Evolutionary conservation across 2,329 filamentous ascomycete genomes (phyloP), one percentile per base, ranked within the genome.

Genomic region (Neofusicoccum parvum): DNA sequence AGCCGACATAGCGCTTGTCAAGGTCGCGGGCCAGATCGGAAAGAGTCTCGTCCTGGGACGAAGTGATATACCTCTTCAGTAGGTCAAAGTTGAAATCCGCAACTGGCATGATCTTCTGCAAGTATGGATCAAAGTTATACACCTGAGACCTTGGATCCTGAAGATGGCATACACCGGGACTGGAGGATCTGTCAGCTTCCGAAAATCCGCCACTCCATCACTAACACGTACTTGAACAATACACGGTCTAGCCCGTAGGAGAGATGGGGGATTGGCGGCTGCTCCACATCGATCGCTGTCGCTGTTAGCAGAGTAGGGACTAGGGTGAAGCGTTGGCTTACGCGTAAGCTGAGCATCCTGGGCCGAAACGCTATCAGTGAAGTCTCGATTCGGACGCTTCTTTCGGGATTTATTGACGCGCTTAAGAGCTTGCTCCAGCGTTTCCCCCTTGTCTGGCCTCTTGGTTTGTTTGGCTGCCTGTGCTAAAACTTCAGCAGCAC

Each of bases 121-220:
- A 85, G 73, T 97, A 97, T 0, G 96, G 95, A 74, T 99, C 94
- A 72, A 99, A 99, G 76, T 99, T 99, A 84, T 88, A 99, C 6
- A 98, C 92, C 17, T 88, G 86, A 45, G 94, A 93, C 66, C 92
- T 87, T 27, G 90, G 88, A 75, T 99, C 95, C 78, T 96, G 94
- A 60, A 99, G 85, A 59, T 92, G 89, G 76, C 97, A 97, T 43
- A 97, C 92, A 23, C 95, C 94, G 1, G 90, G 90, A 72, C 81
- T 84, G 32, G 12, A 17, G 50, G 27, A 6, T 50, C 37, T 17
- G 14, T 64, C 39, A 37, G 51, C 49, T 2, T 34, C n/a, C 17
- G n/a, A 17, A 15, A 9, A 5, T 37, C 12, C 9, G 4, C 15
- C 36, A 53, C 50, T 63, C 43, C 12, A 5, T 32, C 23, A 23